Conservation (phyloP, 1,284 basidiomycete genomes). For the Puccinia triticina region DNA sequence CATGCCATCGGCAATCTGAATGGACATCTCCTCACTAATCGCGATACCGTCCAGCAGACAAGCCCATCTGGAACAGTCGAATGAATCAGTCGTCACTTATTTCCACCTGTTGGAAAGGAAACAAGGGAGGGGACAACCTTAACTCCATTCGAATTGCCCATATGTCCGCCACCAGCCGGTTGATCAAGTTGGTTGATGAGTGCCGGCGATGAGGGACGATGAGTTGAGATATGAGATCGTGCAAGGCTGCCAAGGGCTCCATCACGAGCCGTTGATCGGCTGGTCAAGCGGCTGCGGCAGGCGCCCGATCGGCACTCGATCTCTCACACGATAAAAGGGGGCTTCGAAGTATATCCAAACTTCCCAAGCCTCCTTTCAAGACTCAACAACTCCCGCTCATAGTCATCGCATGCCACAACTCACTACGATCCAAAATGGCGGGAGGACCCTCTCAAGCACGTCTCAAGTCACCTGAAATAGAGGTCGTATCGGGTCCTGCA, state of each 20-base stretch:
- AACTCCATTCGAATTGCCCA: constrained; percentile 11
- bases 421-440: no score
- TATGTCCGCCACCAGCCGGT: constrained; percentile 18
- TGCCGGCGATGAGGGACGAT: not conserved
- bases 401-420: no score
- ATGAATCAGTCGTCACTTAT: not conserved
- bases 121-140: not conserved
- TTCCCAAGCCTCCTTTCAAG: no score
- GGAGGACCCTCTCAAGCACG: no score
- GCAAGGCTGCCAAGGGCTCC: constrained; percentile 3
- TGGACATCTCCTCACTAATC: constrained; percentile 21
- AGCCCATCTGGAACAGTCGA: constrained; percentile 23
- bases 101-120: not conserved
- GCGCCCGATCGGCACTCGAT: no score
- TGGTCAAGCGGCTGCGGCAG: not conserved
- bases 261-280: not conserved
- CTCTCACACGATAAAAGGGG: no score
- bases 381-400: no score
- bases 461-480: no score
- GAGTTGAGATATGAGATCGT: constrained; percentile 4
- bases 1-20: constrained; percentile 9
- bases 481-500: no score
- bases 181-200: not conserved
- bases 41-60: constrained; percentile 24
- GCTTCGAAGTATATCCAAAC: no score